Percentiles rank a stretch among this genome's conserved stretches.
Conservation (phyloP, 805 yeast genomes). For the Maudiozyma serrabonitensis region DNA sequence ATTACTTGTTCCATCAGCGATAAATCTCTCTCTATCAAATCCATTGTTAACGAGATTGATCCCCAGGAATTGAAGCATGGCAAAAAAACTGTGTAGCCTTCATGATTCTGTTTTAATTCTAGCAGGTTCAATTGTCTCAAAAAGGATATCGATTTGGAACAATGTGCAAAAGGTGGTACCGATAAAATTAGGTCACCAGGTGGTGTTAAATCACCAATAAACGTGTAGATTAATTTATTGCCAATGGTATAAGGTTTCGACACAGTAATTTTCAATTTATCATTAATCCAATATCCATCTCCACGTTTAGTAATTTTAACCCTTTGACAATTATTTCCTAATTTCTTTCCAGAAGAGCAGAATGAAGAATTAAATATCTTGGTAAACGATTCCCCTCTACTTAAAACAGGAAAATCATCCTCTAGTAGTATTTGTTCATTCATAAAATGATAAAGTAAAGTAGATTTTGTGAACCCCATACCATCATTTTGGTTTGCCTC, state of each 20-base stretch:
- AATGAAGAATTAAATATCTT: constrained; percentile 41
- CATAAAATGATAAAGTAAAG: constrained; percentile 55
- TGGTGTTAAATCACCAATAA: constrained; percentile 48
- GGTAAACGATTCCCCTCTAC: constrained; percentile 1
- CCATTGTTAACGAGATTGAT: constrained; percentile 45
- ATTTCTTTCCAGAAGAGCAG: constrained; percentile 40
- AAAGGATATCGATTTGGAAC: constrained; percentile 55
- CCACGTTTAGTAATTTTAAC: constrained; percentile 34
- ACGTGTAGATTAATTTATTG: constrained; percentile 54
- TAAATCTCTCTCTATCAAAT: constrained; percentile 45
- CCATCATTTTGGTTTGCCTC: constrained; percentile 29
- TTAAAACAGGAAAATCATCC: constrained; percentile 9
- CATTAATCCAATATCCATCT: constrained; percentile 40
- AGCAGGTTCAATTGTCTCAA: constrained; percentile 44
- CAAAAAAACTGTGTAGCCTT: constrained; percentile 66
- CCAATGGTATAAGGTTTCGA: constrained; percentile 43
- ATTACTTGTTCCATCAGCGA: constrained; percentile 44
- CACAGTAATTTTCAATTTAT: constrained; percentile 38
- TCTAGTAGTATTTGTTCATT: constrained; percentile 15
- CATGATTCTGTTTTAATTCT: constrained; percentile 41
- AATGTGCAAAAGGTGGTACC: constrained; percentile 51
- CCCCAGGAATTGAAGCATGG: constrained; percentile 77
- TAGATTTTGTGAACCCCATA: constrained; percentile 27
- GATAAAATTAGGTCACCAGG: constrained; percentile 61
- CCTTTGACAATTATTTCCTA: constrained; percentile 59